Percentiles rank a stretch among this genome's conserved stretches.
Evolutionary conservation across 345 rosid species (phyloP).

Genomic region (Isatis tinctoria): DNA sequence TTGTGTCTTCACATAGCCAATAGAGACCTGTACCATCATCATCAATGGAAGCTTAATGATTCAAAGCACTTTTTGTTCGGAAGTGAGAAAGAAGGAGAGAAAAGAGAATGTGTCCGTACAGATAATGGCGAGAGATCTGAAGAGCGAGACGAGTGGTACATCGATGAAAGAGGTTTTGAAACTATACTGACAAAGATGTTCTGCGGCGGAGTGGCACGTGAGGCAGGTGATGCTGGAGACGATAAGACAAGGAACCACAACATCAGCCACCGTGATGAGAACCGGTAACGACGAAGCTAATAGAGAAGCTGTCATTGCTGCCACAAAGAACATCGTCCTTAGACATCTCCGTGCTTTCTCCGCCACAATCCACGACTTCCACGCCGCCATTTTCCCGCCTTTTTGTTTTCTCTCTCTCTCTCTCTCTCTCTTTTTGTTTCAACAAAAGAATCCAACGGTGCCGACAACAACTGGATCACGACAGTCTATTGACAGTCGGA

Average conservation of each 20-base stretch:
- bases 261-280: conserved; percentile 71
- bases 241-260: conserved; percentile 53
- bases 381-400: conserved; percentile 30
- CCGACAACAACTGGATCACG: too few relatives aligned
- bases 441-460: too few relatives aligned
- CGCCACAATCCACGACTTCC: conserved; percentile 48
- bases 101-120: conserved; percentile 36
- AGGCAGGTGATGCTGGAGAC: conserved; percentile 71
- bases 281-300: conserved; percentile 80
- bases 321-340: conserved; percentile 73
- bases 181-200: conserved; percentile 57
- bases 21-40: conserved; percentile 57
- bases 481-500: neutral
- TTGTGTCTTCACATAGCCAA: conserved; percentile 63
- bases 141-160: conserved; percentile 67
- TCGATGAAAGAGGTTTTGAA: conserved; percentile 77
- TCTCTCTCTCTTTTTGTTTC: too few relatives aligned
- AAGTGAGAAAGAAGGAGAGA: neutral
- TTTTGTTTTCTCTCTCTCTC: too few relatives aligned
- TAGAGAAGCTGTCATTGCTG: conserved; percentile 85
- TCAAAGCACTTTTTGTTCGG: neutral
- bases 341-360: conserved; percentile 67
- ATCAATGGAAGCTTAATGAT: neutral
- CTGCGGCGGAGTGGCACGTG: conserved; percentile 52
- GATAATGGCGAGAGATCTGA: conserved; percentile 70